Evolutionary conservation across 345 rosid genomes (phyloP).

Genomic region (Balakata baccata): DNA sequence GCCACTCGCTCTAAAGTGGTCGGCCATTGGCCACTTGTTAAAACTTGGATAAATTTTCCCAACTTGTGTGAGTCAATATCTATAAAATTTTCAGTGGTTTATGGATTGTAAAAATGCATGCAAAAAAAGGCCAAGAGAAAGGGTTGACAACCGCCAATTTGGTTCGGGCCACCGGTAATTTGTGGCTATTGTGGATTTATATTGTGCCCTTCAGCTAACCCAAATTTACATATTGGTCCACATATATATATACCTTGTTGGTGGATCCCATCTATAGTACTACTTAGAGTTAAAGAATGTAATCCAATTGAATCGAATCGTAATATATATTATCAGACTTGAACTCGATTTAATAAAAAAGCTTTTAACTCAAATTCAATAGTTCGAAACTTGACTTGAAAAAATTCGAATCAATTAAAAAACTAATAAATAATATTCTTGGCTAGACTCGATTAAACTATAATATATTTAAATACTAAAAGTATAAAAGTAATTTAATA

Average conservation of each 20-base stretch:
- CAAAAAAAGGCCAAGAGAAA: conserved; percentile 29
- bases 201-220: conserved; percentile 17
- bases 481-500: no score
- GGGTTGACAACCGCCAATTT: conserved; percentile 68
- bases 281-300: no score
- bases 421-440: no score
- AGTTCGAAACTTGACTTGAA: no score
- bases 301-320: no score
- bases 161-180: conserved; percentile 56
- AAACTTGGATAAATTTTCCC: not conserved
- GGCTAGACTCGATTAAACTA: no score
- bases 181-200: conserved; percentile 28
- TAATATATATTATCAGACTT: no score
- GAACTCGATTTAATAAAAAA: no score
- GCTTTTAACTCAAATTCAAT: no score
- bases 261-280: not conserved
- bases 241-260: not conserved
- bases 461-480: no score
- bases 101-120: not conserved
- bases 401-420: no score
- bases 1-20: not conserved
- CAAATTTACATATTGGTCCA: not conserved
- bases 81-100: no score
- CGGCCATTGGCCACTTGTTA: conserved; percentile 20
- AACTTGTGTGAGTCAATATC: not conserved